Evolutionary conservation across 192 early-diverging fungal species (phyloP).

Genomic region (Backusella morwellensis): DNA sequence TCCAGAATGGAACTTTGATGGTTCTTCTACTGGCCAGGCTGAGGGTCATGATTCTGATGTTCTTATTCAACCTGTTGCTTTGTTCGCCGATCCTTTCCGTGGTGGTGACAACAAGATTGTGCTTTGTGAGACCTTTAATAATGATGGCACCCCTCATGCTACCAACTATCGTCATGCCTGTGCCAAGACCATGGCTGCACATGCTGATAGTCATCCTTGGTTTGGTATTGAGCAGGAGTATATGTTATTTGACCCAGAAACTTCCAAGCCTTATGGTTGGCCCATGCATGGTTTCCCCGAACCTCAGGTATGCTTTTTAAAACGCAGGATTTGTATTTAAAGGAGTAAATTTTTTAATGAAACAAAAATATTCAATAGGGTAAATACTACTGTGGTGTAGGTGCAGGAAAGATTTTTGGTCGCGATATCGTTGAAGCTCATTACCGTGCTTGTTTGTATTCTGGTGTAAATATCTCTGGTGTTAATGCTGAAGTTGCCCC

Average conservation of each 20-base stretch:
- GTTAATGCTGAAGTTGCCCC: conserved; percentile 57
- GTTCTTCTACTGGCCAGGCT: conserved; percentile 55
- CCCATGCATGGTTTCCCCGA: conserved; percentile 55
- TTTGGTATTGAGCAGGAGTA: conserved; percentile 62
- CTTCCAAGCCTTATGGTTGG: conserved; percentile 47
- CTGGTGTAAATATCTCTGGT: conserved; percentile 56
- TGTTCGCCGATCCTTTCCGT: conserved; percentile 54
- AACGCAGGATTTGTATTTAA: background rate
- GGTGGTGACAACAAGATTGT: conserved; percentile 55
- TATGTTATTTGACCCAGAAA: conserved; percentile 48
- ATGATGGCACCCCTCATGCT: conserved; percentile 53
- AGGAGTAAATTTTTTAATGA: background rate
- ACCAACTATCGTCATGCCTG: conserved; percentile 46
- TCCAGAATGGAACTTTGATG: conserved; percentile 57
- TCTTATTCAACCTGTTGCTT: conserved; percentile 43
- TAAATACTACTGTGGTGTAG: conserved; percentile 57
- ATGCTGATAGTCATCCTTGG: conserved; percentile 45
- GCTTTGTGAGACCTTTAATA: conserved; percentile 48
- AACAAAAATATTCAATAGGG: conserved; percentile 15
- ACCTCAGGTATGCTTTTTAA: conserved; percentile 34
- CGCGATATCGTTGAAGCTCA: conserved; percentile 59
- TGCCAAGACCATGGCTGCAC: conserved; percentile 39
- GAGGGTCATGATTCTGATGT: conserved; percentile 54
- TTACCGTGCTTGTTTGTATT: conserved; percentile 53
- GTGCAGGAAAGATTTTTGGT: conserved; percentile 49